Evolutionary conservation across 2,329 filamentous ascomycete genomes (phyloP).

Genomic region (Pestalotiopsis fici): DNA sequence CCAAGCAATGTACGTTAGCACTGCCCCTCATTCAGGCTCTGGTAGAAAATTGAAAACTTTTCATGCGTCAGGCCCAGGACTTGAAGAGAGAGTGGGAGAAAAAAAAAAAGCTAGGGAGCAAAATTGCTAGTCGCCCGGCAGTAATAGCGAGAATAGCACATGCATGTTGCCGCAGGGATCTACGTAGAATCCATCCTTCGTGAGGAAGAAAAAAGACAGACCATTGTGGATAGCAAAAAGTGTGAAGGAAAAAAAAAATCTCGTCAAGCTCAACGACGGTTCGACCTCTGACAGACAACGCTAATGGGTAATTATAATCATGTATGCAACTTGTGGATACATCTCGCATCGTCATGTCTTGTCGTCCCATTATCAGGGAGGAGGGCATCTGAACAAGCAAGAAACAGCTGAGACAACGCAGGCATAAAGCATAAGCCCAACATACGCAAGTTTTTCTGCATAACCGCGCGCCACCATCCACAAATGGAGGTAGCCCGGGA

Average conservation of each 20-base stretch:
- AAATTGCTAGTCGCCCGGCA: not conserved
- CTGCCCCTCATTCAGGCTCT: slow-evolving; percentile 1
- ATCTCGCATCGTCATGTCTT: not conserved
- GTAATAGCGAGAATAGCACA: not conserved
- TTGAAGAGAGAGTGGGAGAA: not conserved
- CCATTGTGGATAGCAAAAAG: not conserved
- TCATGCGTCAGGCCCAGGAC: not conserved
- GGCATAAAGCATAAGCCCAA: not conserved
- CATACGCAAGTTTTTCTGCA: not conserved
- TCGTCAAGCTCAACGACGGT: not conserved
- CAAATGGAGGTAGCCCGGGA: not conserved
- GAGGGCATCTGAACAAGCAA: no score
- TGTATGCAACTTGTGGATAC: slow-evolving; percentile 1
- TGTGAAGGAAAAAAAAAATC: not conserved
- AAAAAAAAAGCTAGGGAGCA: not conserved
- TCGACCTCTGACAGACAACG: not conserved
- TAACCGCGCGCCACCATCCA: not conserved
- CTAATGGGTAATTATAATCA: not conserved
- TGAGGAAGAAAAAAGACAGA: not conserved
- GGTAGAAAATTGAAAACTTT: not conserved
- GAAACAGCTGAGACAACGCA: not conserved
- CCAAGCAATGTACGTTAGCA: not conserved
- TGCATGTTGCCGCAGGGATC: not conserved
- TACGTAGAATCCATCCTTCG: not conserved
- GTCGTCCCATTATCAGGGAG: not conserved